Percentiles rank a stretch among this genome's conserved stretches.
Evolutionary conservation across 2,329 filamentous ascomycete species (phyloP).

Genomic region (Aspergillus pseudoglaucus): DNA sequence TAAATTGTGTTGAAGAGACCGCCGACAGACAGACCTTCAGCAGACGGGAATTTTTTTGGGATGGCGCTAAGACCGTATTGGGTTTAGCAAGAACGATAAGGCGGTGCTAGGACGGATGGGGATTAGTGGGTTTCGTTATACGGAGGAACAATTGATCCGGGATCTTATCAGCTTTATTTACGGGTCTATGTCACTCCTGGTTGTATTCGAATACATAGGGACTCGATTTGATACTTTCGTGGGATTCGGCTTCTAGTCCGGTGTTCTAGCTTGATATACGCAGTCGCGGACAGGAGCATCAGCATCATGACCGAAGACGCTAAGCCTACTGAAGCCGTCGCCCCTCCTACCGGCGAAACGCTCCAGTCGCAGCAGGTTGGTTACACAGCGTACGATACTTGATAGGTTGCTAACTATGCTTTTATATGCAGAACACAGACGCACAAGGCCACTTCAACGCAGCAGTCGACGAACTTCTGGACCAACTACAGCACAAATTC

Average conservation of each 20-base stretch:
- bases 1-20: slow-evolving; percentile 5
- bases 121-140: slow-evolving; percentile 6
- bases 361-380: slow-evolving; percentile 19
- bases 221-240: no score
- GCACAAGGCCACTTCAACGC: slow-evolving; percentile 55
- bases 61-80: slow-evolving; percentile 14
- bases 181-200: background rate
- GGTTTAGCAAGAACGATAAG: slow-evolving; percentile 19
- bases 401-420: no score
- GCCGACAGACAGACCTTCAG: slow-evolving; percentile 9
- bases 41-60: slow-evolving; percentile 30
- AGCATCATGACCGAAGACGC: slow-evolving; percentile 17
- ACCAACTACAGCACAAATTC: slow-evolving; percentile 79
- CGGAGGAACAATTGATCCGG: slow-evolving; percentile 20
- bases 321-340: slow-evolving; percentile 2
- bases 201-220: no score
- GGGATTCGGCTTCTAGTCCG: no score
- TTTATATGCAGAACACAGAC: slow-evolving; percentile 17
- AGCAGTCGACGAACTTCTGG: slow-evolving; percentile 80
- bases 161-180: slow-evolving; percentile 13
- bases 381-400: background rate
- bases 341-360: slow-evolving; percentile 11
- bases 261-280: no score
- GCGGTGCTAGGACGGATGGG: slow-evolving; percentile 2
- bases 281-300: background rate